Base-by-base conservation (phyloP, 768 basidiomycete species). In the Auricularia heimuer region DNA sequence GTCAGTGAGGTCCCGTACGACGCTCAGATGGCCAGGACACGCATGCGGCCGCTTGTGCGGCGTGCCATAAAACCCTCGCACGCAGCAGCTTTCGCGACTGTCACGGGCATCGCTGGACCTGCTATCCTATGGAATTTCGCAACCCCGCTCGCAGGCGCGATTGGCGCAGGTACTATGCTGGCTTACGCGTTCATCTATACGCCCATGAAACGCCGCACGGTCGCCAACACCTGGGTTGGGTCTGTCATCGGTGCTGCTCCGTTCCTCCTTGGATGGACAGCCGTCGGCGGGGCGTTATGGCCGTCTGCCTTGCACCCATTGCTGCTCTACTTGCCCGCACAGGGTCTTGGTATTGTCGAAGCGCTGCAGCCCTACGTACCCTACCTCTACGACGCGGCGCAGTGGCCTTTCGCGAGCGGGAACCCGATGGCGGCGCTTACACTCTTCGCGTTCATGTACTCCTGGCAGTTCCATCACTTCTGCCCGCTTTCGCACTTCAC, bases 381-480 rank as follows among this genome's bases (percentile, higher is more conserved):
- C 3, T 66, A 81, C 35, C 82, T 85, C 67, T 42, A 78, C 12
- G 73, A 82, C n/a, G 54, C 62, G 14, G 24, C 65, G 11, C 54
- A 63, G 18, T 71, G 84, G 61, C 77, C 88, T 62, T 63, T 65
- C 47, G 54, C 66, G 44, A 35, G 67, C 61, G 85, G 95, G 73
- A 94, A 92, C 72, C 87, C 94, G 0, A 82, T 97, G 51, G 84
- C 89, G 0, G 88, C 94, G 0, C 76, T 91, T 65, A 85, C 88
- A 2, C 79, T 99, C 2, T 92, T 91, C 77, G 81, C 88, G 76
- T 75, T 98, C 60, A 82, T 97, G 8, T 99, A 87, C 78, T 90
- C 89, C 67, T 99, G 96, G 96, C 97, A 99, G 73, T 98, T 98
- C 77, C 95, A 96, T 42, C 96, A 99, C 75, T 98, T 99, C 79